Base-by-base conservation (phyloP, 257 asterid genomes). In the Nicotiana obtusifolia region DNA sequence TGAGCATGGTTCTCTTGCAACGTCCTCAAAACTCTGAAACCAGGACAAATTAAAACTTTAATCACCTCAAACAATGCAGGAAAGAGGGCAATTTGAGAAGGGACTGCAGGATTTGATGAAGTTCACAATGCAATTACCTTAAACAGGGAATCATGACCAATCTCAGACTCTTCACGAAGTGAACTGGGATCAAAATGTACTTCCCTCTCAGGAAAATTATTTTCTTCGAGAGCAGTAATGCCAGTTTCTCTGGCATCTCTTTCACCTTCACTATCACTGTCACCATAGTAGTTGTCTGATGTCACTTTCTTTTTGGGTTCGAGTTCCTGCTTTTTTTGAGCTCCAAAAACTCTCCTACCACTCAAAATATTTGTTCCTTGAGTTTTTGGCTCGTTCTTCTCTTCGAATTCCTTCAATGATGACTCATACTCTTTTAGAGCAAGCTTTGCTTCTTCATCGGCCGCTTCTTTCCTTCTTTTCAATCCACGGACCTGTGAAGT, bases 331-430 rank as follows among this genome's bases (percentile, higher is more conserved):
- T 68, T 87, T 68, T 90, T 90, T 59, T 90, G 84, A 86, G 64
- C 94, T 82, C 99, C 98, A 86, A 94, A 96, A 60, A 87, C 91
- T 89, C 88, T 91, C 87, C 95, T 93, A 81, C 98, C 97, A 89
- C 89, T 90, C 47, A 84, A 67, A 84, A 83, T 79, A 83, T 84
- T 89, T 75, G 1, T 79, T 37, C 83, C 87, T 81, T 16, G 59
- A 81, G 81, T 84, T 82, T 81, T 84, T 20, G 82, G 85, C 65
- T 47, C 88, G 71, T 80, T 81, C 76, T 85, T 84, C 68, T 81
- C 92, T 30, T 88, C 92, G 84, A 94, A 83, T 83, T 89, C 91
- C 76, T 87, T 90, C 91, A 91, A 81, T 81, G 98, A 93, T 44
- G 77, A 68, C 11, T 94, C 99, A 80, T 88, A 92, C 85, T 93